A percentile compares a stretch with the other conserved stretches of the same genome.
phyloP scores from a whole-genome alignment of 495 filamentous ascomycete species.

The Chaetomium fimeti region DNA sequence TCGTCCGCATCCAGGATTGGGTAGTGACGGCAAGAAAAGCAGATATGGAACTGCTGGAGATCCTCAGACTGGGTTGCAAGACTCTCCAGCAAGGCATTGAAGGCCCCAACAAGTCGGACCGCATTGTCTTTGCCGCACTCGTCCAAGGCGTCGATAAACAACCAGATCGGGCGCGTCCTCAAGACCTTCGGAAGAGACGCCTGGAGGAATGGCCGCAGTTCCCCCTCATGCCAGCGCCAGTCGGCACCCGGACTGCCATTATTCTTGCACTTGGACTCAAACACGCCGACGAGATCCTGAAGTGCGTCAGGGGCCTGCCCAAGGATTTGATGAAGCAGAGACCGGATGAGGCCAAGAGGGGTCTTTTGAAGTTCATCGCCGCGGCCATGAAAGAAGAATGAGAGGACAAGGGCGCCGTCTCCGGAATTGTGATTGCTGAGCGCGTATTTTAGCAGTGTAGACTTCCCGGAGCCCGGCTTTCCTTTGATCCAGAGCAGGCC shows the following conservation, averaged over 20 bases:
- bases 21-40: constrained; percentile 43
- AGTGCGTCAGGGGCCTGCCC: constrained; percentile 23
- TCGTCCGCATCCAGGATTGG: constrained; percentile 31
- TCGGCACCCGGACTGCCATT: constrained; percentile 23
- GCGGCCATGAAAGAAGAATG: constrained; percentile 42
- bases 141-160: constrained; percentile 40
- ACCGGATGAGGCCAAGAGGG: constrained; percentile 37
- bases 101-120: constrained; percentile 22
- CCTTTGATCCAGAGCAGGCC: constrained; percentile 50
- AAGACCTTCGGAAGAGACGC: constrained; percentile 22
- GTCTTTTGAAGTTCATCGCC: constrained; percentile 38
- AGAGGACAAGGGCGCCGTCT: constrained; percentile 29
- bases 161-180: constrained; percentile 18
- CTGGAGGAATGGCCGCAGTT: constrained; percentile 19
- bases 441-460: constrained; percentile 44
- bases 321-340: constrained; percentile 40
- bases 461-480: constrained; percentile 52
- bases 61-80: background rate
- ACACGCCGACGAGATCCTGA: constrained; percentile 24
- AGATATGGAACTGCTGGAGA: constrained; percentile 30
- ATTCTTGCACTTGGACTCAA: constrained; percentile 18
- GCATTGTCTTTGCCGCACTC: constrained; percentile 37
- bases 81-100: constrained; percentile 26
- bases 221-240: constrained; percentile 35
- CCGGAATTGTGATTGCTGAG: constrained; percentile 20